Evolutionary conservation across 345 rosid species (phyloP), one percentile per base, ranked within the genome.

Genomic region (Lepidium didymum): DNA sequence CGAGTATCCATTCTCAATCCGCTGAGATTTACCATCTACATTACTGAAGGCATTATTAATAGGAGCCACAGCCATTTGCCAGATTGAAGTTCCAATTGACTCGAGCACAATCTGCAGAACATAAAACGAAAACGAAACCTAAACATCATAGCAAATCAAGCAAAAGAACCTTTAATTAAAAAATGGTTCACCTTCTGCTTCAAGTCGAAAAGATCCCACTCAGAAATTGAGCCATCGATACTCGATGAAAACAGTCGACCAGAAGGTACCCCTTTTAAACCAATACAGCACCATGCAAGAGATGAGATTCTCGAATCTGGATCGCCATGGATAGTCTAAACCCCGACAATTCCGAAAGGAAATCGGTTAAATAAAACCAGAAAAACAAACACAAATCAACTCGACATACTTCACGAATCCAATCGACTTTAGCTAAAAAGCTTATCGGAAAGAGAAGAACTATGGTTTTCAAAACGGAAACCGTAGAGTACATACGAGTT

Each of bases 11-110:
- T 86, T 90, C 72, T 71, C 86, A 72, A 78, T 59, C 47, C 37
- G 69, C 15, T 42, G 70, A 38, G 80, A 23, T 40, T 70, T 36
- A 33, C 44, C 51, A 68, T 72, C 87, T 56, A 73, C 35, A 44
- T 64, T 44, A 71, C 34, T 18, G 14, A 29, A 67, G 10, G 41
- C 25, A 42, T 67, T 42, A 64, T 43, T 55, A 41, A 40, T 25
- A 0, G 94, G 94, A 38, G 89, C 81, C 55, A 87, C 76, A 31
- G 97, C 90, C 89, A 90, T 87, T 79, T 90, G 97, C 97, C 98
- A 93, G 74, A 93, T 88, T 52, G 98, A 83, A 57, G 76, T 73
- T 53, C 88, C 97, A 75, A 78, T 88, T 7, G 95, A 81, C 69
- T 90, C 86, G 15, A 93, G 78, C 43, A 84, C 88, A 81, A 74